phyloP scores from a whole-genome alignment of 2,329 filamentous ascomycete species.

The Amesomyces nigricolor region DNA sequence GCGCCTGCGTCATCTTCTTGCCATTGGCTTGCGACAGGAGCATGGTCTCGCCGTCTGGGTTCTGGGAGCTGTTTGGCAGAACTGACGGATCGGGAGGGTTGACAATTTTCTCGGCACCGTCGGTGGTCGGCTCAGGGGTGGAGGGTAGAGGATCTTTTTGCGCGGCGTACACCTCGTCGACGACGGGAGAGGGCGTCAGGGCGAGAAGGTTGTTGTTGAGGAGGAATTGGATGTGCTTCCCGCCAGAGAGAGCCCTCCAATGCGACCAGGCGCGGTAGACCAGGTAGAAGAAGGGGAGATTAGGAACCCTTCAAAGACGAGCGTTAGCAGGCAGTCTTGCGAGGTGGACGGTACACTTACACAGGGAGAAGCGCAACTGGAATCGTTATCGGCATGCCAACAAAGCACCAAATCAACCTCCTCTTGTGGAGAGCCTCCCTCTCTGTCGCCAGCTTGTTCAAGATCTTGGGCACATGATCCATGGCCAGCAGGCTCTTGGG shows the following conservation, averaged over 20 bases:
- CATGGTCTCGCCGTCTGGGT: slow-evolving; percentile 40
- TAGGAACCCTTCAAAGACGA: slow-evolving; percentile 61
- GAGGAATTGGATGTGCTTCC: slow-evolving; percentile 78
- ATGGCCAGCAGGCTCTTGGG: slow-evolving; percentile 64
- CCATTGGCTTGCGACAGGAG: slow-evolving; percentile 32
- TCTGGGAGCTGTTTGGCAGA: neutral
- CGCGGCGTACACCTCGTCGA: slow-evolving; percentile 66
- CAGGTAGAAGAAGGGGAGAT: slow-evolving; percentile 95
- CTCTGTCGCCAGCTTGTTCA: slow-evolving; percentile 70
- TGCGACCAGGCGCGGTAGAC: slow-evolving; percentile 88
- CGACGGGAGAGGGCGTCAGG: slow-evolving; percentile 56
- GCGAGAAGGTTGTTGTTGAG: slow-evolving; percentile 66
- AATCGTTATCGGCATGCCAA: slow-evolving; percentile 75
- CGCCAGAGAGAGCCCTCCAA: slow-evolving; percentile 79
- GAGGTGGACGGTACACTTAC: slow-evolving; percentile 47
- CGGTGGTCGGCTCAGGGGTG: slow-evolving; percentile 26
- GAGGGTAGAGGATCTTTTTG: slow-evolving; percentile 27
- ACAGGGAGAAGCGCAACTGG: slow-evolving; percentile 81
- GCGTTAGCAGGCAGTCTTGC: slow-evolving; percentile 10
- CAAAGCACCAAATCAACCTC: slow-evolving; percentile 72
- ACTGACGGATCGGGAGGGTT: slow-evolving; percentile 20
- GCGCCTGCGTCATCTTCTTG: slow-evolving; percentile 38
- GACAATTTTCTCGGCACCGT: slow-evolving; percentile 17
- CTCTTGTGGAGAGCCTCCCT: slow-evolving; percentile 70
- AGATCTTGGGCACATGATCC: slow-evolving; percentile 57